phyloP scores from a whole-genome alignment of 768 basidiomycete species.

The Russula ochroleuca region DNA sequence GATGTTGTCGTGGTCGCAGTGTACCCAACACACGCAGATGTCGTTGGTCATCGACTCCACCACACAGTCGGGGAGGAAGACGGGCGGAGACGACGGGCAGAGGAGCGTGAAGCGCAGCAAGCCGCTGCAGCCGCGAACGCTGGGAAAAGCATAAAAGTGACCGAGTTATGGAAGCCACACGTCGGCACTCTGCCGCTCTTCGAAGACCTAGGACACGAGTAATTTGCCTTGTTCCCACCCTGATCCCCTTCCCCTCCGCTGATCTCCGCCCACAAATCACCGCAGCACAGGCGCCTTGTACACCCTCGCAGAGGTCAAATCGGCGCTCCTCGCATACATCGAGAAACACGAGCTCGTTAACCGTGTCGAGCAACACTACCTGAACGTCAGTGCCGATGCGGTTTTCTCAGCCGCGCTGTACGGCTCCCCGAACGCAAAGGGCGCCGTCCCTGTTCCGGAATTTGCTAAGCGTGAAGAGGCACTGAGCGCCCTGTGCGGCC shows the following conservation, averaged over 20 bases:
- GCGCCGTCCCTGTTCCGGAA: slow-evolving; percentile 33
- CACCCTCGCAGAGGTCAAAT: slow-evolving; percentile 51
- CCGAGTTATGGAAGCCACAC: slow-evolving; percentile 75
- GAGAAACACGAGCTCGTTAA: slow-evolving; percentile 58
- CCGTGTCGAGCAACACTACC: slow-evolving; percentile 57
- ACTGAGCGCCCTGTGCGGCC: slow-evolving; percentile 46
- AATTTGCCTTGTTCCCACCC: slow-evolving; percentile 30
- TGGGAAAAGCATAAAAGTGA: slow-evolving; percentile 49
- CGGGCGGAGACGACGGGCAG: slow-evolving; percentile 55
- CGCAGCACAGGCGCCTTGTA: slow-evolving; percentile 52
- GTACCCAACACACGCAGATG: slow-evolving; percentile 51
- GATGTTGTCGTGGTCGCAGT: slow-evolving; percentile 41
- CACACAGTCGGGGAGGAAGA: slow-evolving; percentile 66
- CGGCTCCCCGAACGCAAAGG: slow-evolving; percentile 32
- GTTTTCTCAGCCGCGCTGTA: slow-evolving; percentile 34
- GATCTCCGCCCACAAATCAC: not conserved
- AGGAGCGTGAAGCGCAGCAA: slow-evolving; percentile 47
- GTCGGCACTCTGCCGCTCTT: slow-evolving; percentile 55
- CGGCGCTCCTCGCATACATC: slow-evolving; percentile 61
- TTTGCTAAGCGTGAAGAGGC: slow-evolving; percentile 68
- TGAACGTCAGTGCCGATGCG: slow-evolving; percentile 55
- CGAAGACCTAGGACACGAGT: slow-evolving; percentile 60
- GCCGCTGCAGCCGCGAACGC: slow-evolving; percentile 49
- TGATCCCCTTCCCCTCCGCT: slow-evolving; percentile 3
- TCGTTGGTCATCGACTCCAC: slow-evolving; percentile 49